Evolutionary conservation across 345 rosid species (phyloP), one percentile per base, ranked within the genome.

Genomic region (Rhodomyrtus tomentosa): DNA sequence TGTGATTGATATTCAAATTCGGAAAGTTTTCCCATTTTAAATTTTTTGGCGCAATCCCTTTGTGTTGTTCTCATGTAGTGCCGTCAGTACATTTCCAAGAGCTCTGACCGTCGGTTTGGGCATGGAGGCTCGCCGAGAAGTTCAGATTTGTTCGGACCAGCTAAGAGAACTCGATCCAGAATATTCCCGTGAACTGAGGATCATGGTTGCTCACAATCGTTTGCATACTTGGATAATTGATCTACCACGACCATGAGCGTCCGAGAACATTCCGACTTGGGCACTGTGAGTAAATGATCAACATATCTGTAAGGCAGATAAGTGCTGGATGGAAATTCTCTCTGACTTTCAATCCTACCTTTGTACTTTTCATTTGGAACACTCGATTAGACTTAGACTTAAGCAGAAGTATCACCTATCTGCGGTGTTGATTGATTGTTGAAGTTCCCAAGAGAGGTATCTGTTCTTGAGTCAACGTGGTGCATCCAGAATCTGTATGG

Each of bases 301-400:
- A 82, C 84, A 94, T 86, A 85, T 95, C 98, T 89, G 93, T 93
- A 83, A 94, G 89, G 93, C 96, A 92, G 82, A 91, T 83, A 68
- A 94, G 88, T 84, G 96, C 92, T 52, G 90, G 83, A 88, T 88
- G 91, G 58, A 93, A 88, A 88, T 89, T 86, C 82, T 91, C 93
- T 88, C 91, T 89, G 89, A 55, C 88, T 89, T 82, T 94, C 96
- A 11, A 58, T 73, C 50, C 86, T 92, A 4, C 80, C 86, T 50
- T 89, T 89, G 62, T 88, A 90, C 89, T 85, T 89, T 86, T 88
- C 90, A 49, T 86, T 90, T 36, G 80, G n/a, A 52, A 58, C 81
- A 81, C 85, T 54, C 82, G 82, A 87, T 74, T 85, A 82, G 51
- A 91, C 90, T 14, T n/a, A n/a, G 89, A 83, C 84, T 87, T 92